These are phyloP conservation scores for Microdochium bolleyi DNA, from an alignment of 2,329 filamentous ascomycete species.

Conservation along the genomic window DNA sequence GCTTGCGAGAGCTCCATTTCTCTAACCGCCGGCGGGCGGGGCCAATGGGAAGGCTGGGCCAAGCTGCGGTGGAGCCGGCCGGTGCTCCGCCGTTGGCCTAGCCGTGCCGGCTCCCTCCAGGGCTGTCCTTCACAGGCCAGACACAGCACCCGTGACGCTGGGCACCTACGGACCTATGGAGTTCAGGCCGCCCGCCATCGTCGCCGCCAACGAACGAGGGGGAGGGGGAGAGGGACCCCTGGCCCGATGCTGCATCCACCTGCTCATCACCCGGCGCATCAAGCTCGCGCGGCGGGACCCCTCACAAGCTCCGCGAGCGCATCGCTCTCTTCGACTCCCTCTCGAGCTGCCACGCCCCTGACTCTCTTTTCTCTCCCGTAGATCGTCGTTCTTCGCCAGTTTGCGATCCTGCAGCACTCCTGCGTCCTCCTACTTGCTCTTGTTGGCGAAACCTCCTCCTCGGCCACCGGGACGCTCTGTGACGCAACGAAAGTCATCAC, in stretches of 20 bases:
- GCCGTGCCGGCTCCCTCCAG: neutral
- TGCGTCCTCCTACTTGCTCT: no score
- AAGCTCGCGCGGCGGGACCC: neutral
- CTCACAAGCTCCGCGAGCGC: neutral
- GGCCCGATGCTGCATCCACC: neutral
- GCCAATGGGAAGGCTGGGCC: neutral
- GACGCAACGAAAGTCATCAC: no score
- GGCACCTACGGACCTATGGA: neutral
- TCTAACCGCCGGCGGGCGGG: neutral
- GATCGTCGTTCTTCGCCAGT: neutral
- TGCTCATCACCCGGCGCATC: neutral
- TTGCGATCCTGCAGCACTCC: constrained; percentile 1
- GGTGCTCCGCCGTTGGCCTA: neutral
- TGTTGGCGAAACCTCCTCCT: no score
- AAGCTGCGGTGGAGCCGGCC: neutral
- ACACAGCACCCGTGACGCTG: neutral
- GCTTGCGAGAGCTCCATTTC: neutral
- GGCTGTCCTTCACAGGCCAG: neutral
- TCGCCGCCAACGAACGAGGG: neutral
- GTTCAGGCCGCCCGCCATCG: neutral
- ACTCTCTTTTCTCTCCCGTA: constrained; percentile 3
- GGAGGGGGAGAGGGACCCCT: neutral
- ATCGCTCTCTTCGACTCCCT: neutral
- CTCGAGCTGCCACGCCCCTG: neutral
- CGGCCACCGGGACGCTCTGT: no score